Base-by-base conservation (phyloP, 495 filamentous ascomycete genomes). In the Halenospora varia region DNA sequence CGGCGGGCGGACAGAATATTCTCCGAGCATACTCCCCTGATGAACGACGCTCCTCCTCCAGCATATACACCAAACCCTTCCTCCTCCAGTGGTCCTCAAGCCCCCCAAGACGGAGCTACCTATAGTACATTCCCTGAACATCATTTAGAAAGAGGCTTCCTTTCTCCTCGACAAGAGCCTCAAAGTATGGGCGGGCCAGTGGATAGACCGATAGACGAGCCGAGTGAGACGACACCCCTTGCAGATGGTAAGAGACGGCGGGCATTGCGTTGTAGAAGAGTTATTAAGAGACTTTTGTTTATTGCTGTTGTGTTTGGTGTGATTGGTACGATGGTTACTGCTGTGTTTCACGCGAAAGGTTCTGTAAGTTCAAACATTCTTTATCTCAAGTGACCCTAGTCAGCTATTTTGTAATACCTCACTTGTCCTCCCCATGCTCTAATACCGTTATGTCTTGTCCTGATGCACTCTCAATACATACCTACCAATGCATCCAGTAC, bases 81-180 rank as follows among this genome's bases (percentile, higher is more conserved):
- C 24, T 35, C 54, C 10, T 51, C 50, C 23, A 18, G 3, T 41
- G 35, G 20, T 29, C 25, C 23, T 19, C 40, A 11, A 10, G 44
- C 20, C 17, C 17, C 15, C 26, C 51, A 44, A 19, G 18, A 42
- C 2, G 3, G 19, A 25, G 6, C 25, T 48, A 40, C 11, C 2
- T 66, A 66, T 40, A 63, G 56, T 25, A 66, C 60, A 10, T 61
- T 66, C 20, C 41, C 61, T 45, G 50, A 61, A 35, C 35, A 59
- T 26, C 55, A 62, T 15, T 53, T 63, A n/a, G 60, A 66, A 25
- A 24, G 51, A 26, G 60, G 57, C 2, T 50, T 53, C 18, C 50
- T 53, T 19, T 8, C 60, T 24, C 53, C 60, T 22, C 20, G 13
- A 15, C 51, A 54, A 13, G 50, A 61, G 35, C 64, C 60, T 9